Evolutionary conservation across 768 basidiomycete species (phyloP).

Genomic region (Multifurca ochricompacta): DNA sequence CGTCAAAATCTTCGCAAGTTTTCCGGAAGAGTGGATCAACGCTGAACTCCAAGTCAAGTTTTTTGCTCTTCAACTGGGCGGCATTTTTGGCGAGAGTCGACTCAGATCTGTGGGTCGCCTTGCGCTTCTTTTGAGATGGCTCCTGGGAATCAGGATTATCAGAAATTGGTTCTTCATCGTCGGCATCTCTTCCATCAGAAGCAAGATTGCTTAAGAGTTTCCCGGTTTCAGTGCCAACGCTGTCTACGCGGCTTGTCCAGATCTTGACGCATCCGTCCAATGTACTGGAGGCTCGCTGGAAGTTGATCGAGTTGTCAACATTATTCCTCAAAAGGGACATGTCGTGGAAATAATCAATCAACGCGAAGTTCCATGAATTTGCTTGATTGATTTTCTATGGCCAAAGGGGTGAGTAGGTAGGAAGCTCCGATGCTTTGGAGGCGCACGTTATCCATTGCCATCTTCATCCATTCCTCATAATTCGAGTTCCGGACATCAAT

Average conservation of each 20-base stretch:
- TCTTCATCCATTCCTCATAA: constrained; percentile 99
- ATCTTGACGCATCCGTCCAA: constrained; percentile 99
- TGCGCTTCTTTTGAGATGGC: constrained; percentile 52
- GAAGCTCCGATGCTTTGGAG: constrained; percentile 4
- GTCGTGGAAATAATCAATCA: constrained; percentile 99
- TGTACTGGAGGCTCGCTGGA: constrained; percentile 96
- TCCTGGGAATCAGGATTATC: constrained; percentile 59
- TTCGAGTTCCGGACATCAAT: constrained; percentile 86
- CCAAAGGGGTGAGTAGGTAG: constrained; percentile 13
- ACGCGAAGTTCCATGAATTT: constrained; percentile 96
- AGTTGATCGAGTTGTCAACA: constrained; percentile 94
- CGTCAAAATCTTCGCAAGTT: constrained; percentile 97
- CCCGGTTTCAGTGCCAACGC: constrained; percentile 92
- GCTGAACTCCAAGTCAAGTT: constrained; percentile 89
- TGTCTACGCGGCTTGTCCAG: constrained; percentile 97
- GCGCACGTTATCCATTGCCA: constrained; percentile 92
- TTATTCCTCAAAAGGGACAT: constrained; percentile 93
- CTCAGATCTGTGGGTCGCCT: constrained; percentile 57
- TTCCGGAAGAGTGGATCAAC: constrained; percentile 98
- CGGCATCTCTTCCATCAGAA: constrained; percentile 53
- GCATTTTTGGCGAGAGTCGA: constrained; percentile 88
- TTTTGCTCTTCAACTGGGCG: constrained; percentile 76
- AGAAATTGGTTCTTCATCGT: constrained; percentile 52
- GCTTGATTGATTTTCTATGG: constrained; percentile 95
- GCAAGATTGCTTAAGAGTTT: constrained; percentile 88